Percentiles rank a stretch among this genome's conserved stretches.
Evolutionary conservation across 2,329 filamentous ascomycete genomes (phyloP).

Genomic region (Beauveria varroae): DNA sequence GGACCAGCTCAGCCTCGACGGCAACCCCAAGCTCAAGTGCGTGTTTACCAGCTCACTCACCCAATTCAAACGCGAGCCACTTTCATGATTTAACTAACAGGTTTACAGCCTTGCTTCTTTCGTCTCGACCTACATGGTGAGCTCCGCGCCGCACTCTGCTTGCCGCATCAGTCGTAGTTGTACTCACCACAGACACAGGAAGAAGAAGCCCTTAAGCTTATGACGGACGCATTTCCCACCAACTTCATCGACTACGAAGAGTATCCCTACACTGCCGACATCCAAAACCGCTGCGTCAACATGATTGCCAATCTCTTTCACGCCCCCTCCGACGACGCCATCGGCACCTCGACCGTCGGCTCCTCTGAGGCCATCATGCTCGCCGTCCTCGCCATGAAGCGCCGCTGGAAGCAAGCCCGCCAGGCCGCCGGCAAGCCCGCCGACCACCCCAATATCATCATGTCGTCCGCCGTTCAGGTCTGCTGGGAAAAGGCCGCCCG

Average conservation of each 20-base stretch:
- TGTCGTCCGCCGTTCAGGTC: conserved; percentile 93
- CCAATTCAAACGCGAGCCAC: too few species aligned
- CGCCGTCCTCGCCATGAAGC: conserved; percentile 85
- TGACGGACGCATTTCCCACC: conserved; percentile 85
- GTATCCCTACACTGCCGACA: conserved; percentile 72
- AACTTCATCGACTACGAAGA: conserved; percentile 93
- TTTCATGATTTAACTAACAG: not conserved
- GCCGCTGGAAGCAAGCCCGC: conserved; percentile 82
- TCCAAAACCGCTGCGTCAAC: conserved; percentile 86
- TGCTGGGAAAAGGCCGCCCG: conserved; percentile 92
- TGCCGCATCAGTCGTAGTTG: not conserved
- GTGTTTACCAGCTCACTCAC: not conserved
- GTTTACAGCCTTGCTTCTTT: conserved; percentile 71
- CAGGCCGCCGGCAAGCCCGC: conserved; percentile 73
- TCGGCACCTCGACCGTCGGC: conserved; percentile 84
- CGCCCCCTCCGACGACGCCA: conserved; percentile 60
- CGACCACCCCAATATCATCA: conserved; percentile 83
- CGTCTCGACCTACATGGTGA: conserved; percentile 92
- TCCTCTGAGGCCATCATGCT: conserved; percentile 87
- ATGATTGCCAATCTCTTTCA: conserved; percentile 91
- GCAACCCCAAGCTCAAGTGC: conserved; percentile 82
- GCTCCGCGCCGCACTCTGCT: conserved; percentile 11
- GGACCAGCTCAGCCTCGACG: conserved; percentile 86
- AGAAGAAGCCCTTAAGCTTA: conserved; percentile 91
- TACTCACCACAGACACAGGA: conserved; percentile 46